Conservation (phyloP, 225 moss, liverwort and hornwort species). For the Pleurozium schreberi region DNA sequence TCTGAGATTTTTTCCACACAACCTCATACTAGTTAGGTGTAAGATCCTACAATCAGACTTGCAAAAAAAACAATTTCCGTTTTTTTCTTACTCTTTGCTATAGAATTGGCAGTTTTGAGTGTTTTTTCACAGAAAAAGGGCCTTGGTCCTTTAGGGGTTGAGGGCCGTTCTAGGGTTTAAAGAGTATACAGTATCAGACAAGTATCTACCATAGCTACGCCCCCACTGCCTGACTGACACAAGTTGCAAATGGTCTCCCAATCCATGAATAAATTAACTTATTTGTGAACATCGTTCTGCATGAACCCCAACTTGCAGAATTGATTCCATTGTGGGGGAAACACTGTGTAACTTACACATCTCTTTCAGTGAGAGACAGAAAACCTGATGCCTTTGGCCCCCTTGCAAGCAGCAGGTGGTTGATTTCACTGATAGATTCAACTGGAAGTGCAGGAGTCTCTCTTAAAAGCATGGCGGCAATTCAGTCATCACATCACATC, state of each 20-base stretch:
- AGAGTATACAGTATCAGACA: background rate
- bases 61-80: too few species aligned
- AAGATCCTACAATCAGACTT: too few species aligned
- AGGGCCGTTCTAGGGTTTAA: too few species aligned
- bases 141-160: too few species aligned
- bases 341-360: too few species aligned
- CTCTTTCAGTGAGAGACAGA: background rate
- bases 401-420: slow-evolving; percentile 3
- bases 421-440: background rate
- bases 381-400: background rate
- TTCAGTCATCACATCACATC: too few species aligned
- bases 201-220: background rate
- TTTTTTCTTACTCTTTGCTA: too few species aligned
- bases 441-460: background rate
- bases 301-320: background rate
- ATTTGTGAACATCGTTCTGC: background rate
- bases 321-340: background rate
- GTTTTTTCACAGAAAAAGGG: too few species aligned
- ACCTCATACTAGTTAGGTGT: too few species aligned
- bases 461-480: too few species aligned
- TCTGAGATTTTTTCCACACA: too few species aligned
- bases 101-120: too few species aligned
- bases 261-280: background rate
- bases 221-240: background rate
- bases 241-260: background rate